phyloP scores from a whole-genome alignment of 495 filamentous ascomycete species.

The Neurospora discreta region DNA sequence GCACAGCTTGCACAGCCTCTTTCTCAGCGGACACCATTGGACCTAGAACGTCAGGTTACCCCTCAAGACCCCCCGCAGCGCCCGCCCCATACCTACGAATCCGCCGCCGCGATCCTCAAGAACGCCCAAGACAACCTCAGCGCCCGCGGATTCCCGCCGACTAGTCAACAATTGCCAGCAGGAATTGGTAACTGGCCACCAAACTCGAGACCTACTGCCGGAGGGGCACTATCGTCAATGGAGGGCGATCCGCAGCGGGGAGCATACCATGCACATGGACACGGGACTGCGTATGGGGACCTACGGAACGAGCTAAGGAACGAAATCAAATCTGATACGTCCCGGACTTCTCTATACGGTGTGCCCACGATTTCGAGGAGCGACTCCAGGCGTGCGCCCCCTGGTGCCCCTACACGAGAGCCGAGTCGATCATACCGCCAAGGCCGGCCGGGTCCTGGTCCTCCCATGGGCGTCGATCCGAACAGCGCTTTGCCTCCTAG shows the following conservation, averaged over 20 bases:
- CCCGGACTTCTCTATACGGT: conserved; percentile 48
- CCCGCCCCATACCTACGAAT: conserved; percentile 25
- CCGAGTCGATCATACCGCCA: conserved; percentile 53
- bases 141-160: conserved; percentile 8
- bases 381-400: conserved; percentile 53
- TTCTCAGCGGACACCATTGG: conserved; percentile 1
- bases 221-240: conserved; percentile 28
- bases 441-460: conserved; percentile 42
- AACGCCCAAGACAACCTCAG: conserved; percentile 23
- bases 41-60: conserved; percentile 8
- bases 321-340: conserved; percentile 58
- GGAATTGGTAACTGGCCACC: conserved; percentile 5
- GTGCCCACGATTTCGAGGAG: conserved; percentile 35
- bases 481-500: conserved; percentile 53
- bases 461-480: conserved; percentile 31
- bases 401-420: conserved; percentile 57
- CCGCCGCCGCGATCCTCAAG: conserved; percentile 23
- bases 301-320: conserved; percentile 34
- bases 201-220: conserved; percentile 30
- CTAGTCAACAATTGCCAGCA: background rate
- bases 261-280: conserved; percentile 30
- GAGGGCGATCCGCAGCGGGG: conserved; percentile 27
- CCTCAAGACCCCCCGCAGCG: conserved; percentile 22
- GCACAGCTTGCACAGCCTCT: background rate
- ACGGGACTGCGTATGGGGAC: background rate